Evolutionary conservation across 2,329 filamentous ascomycete genomes (phyloP).

Genomic region (Alternaria gaisen): DNA sequence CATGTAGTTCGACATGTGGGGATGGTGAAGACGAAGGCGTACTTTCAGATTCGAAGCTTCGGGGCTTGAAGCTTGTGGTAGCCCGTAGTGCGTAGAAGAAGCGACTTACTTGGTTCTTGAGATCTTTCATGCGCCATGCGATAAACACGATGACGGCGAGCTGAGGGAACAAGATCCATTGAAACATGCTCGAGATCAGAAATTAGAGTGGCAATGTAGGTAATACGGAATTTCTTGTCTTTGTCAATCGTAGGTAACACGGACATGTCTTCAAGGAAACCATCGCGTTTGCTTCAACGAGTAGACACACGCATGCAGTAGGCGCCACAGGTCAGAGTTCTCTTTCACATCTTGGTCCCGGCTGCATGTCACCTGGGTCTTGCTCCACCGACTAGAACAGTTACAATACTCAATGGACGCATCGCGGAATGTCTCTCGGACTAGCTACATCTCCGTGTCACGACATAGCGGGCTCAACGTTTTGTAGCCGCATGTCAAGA

Average conservation of each 20-base stretch:
- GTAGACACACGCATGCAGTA: not conserved
- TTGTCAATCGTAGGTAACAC: too few relatives aligned
- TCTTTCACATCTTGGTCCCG: not conserved
- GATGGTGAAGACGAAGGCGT: slow-evolving; percentile 1
- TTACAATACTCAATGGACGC: not conserved
- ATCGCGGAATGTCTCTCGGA: slow-evolving; percentile 9
- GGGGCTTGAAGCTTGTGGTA: slow-evolving; percentile 15
- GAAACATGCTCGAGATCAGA: too few relatives aligned
- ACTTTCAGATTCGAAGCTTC: slow-evolving; percentile 11
- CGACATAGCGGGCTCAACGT: slow-evolving; percentile 24
- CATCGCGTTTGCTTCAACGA: not conserved
- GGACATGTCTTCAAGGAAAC: not conserved
- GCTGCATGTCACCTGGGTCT: not conserved
- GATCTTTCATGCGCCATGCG: not conserved
- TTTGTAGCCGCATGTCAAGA: slow-evolving; percentile 17
- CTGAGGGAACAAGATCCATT: too few relatives aligned
- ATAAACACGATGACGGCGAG: not conserved
- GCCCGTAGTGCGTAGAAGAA: not conserved
- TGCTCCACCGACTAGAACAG: not conserved
- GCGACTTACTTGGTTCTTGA: not conserved
- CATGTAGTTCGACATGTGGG: slow-evolving; percentile 1
- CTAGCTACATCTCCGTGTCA: not conserved
- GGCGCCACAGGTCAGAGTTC: not conserved
- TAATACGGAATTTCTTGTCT: not conserved
- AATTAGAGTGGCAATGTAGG: not conserved